Evolutionary conservation across 805 yeast genomes (phyloP).

Genomic region (Candida ficus): DNA sequence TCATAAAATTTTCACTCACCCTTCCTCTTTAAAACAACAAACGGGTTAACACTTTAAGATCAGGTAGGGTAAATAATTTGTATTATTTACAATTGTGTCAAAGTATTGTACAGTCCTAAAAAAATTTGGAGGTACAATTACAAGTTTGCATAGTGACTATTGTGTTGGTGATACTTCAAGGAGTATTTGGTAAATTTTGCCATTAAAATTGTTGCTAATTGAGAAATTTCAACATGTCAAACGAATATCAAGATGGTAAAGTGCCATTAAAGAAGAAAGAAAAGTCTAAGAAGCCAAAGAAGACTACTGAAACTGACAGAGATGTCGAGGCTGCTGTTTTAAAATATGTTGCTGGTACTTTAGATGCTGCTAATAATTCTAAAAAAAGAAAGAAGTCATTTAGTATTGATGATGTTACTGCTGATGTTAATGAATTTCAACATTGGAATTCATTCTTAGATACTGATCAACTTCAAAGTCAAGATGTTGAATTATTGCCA

Average conservation of each 20-base stretch:
- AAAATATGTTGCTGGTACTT: constrained; percentile 63
- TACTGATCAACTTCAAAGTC: constrained; percentile 21
- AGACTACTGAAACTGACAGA: constrained; percentile 7
- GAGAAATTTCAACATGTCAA: constrained; percentile 4
- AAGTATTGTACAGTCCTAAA: too few species aligned
- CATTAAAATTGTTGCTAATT: too few species aligned
- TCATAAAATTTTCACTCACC: constrained; percentile 4
- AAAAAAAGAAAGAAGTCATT: constrained; percentile 20
- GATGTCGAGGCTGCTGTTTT: constrained; percentile 75
- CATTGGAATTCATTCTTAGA: constrained; percentile 26
- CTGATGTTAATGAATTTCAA: constrained; percentile 23
- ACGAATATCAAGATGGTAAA: constrained; percentile 22
- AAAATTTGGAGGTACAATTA: too few species aligned
- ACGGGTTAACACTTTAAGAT: too few species aligned
- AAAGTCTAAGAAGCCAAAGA: constrained; percentile 5
- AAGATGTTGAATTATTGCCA: constrained; percentile 13
- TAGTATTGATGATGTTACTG: constrained; percentile 19
- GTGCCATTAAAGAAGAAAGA: constrained; percentile 24
- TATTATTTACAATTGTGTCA: too few species aligned
- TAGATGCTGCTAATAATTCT: constrained; percentile 30
- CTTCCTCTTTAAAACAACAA: constrained; percentile 2
- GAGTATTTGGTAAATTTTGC: too few species aligned
- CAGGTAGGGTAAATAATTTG: too few species aligned
- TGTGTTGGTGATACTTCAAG: too few species aligned
- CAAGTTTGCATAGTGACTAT: too few species aligned